A percentile compares a stretch with the other conserved stretches of the same genome.
phyloP scores from a whole-genome alignment of 352 stramenopile species.

The Phytophthora quininea region DNA sequence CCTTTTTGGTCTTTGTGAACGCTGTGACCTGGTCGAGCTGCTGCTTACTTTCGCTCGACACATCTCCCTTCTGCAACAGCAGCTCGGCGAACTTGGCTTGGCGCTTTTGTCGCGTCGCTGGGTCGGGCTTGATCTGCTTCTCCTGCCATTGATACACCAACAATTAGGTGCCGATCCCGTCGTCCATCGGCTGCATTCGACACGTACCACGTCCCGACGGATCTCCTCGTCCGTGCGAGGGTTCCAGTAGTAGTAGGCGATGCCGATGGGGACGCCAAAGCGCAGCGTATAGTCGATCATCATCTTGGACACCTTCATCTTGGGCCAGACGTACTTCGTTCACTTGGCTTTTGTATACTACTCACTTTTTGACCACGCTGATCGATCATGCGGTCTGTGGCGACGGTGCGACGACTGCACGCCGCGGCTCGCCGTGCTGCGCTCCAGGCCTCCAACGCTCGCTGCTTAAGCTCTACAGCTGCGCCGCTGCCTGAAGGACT shows the following conservation, averaged over 20 bases:
- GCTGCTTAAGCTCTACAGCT: slow-evolving; percentile 21
- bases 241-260: slow-evolving; percentile 75
- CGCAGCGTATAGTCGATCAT: slow-evolving; percentile 76
- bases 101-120: slow-evolving; percentile 62
- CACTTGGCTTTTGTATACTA: background rate
- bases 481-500: slow-evolving; percentile 52
- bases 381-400: slow-evolving; percentile 9
- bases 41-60: slow-evolving; percentile 69
- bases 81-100: slow-evolving; percentile 81
- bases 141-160: slow-evolving; percentile 46
- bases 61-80: slow-evolving; percentile 54
- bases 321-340: no score
- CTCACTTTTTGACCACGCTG: no score
- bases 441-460: slow-evolving; percentile 1
- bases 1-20: slow-evolving; percentile 58
- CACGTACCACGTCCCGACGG: slow-evolving; percentile 74
- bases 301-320: slow-evolving; percentile 87
- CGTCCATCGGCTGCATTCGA: background rate
- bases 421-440: slow-evolving; percentile 11
- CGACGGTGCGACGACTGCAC: slow-evolving; percentile 28
- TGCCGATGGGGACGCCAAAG: slow-evolving; percentile 73
- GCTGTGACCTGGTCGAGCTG: slow-evolving; percentile 82
- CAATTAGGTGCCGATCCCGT: background rate
- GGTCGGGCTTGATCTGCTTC: slow-evolving; percentile 66
- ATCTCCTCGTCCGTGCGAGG: slow-evolving; percentile 80